Conservation (phyloP, 169 alveolate genomes). For the Besnoitia besnoiti region DNA sequence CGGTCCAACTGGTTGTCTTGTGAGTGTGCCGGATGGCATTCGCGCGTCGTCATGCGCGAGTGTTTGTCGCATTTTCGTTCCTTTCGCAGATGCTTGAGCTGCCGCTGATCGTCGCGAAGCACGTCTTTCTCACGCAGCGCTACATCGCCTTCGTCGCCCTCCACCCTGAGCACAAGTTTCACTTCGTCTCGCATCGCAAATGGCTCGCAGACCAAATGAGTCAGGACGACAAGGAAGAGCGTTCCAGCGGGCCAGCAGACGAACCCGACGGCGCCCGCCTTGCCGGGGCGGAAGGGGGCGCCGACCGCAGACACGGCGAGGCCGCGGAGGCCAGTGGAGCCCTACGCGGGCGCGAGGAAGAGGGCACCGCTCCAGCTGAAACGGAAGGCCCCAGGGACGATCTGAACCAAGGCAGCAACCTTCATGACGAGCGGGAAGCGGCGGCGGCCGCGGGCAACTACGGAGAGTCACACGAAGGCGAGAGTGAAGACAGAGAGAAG, state of each 20-base stretch:
- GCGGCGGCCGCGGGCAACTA: too few species aligned
- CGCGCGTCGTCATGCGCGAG: background rate
- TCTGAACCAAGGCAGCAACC: too few species aligned
- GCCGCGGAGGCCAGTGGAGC: background rate
- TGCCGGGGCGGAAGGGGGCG: background rate
- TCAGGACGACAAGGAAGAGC: background rate
- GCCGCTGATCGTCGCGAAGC: constrained; percentile 20
- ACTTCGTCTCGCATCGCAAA: background rate
- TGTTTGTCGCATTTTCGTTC: background rate
- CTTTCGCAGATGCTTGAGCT: background rate
- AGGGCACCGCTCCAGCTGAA: background rate
- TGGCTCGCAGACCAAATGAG: background rate
- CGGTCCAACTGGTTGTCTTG: too few species aligned
- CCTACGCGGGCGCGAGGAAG: background rate
- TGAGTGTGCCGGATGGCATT: too few species aligned
- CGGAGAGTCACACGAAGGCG: too few species aligned
- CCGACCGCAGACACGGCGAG: background rate
- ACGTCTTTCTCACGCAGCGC: constrained; percentile 7
- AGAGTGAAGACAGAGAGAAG: too few species aligned
- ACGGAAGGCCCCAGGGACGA: too few species aligned
- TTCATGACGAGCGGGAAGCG: too few species aligned
- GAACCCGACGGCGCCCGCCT: background rate
- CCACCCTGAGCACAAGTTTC: background rate
- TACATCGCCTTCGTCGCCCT: background rate
- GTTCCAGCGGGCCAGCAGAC: background rate